A percentile compares a stretch with the other conserved stretches of the same genome.
These are phyloP conservation scores for Paulownia fortunei DNA, from an alignment of 257 asterid species.

Conservation along the genomic window DNA sequence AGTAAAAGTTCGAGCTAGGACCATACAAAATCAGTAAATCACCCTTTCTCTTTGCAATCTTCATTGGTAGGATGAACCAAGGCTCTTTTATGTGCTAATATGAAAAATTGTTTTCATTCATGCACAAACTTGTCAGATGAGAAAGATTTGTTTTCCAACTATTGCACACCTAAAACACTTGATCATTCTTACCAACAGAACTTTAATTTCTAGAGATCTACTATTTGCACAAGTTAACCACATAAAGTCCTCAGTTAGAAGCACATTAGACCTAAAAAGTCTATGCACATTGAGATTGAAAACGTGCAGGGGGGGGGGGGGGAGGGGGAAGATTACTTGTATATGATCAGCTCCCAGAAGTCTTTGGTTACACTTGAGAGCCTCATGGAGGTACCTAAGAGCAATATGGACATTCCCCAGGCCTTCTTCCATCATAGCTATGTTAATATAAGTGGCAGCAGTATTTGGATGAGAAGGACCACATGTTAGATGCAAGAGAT, in stretches of 20 bases:
- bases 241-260: background rate
- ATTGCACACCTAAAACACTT: no score
- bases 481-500: constrained; percentile 78
- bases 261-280: no score
- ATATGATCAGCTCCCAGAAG: constrained; percentile 85
- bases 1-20: no score
- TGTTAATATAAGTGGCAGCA: constrained; percentile 81
- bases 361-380: constrained; percentile 84
- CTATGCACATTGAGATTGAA: no score
- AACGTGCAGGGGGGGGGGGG: background rate
- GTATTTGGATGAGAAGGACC: constrained; percentile 89
- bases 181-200: no score
- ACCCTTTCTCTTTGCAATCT: background rate
- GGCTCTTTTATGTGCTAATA: background rate
- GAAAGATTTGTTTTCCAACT: no score
- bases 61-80: background rate
- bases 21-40: background rate
- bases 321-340: constrained; percentile 37
- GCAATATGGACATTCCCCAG: constrained; percentile 83
- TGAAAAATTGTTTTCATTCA: no score
- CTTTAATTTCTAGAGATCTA: no score
- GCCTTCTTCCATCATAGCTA: constrained; percentile 95
- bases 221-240: no score
- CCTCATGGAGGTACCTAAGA: constrained; percentile 85
- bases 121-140: no score